Percentiles rank a stretch among this genome's conserved stretches.
phyloP scores from a whole-genome alignment of 169 alveolate species.

The Eimeria praecox region DNA sequence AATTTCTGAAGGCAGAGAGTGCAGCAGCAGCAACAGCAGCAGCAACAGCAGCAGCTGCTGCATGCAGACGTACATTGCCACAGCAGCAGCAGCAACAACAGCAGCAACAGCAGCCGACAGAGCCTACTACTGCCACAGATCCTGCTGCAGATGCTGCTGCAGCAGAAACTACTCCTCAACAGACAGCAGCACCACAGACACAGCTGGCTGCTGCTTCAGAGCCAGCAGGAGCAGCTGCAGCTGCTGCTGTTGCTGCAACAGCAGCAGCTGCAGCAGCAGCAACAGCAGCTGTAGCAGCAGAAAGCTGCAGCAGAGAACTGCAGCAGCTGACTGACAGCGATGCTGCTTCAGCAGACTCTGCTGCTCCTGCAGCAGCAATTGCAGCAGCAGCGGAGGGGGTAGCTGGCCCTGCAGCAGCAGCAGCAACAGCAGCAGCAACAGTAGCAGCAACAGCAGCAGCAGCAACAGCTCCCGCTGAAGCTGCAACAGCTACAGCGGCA shows the following conservation, averaged over 20 bases:
- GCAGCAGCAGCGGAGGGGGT: constrained; percentile 15
- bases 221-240: constrained; percentile 4
- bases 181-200: constrained; percentile 1
- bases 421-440: neutral
- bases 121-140: neutral
- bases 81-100: constrained; percentile 65
- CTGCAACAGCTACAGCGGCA: neutral
- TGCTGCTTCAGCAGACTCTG: constrained; percentile 43
- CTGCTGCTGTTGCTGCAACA: constrained; percentile 14
- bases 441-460: constrained; percentile 30
- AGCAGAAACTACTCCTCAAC: neutral
- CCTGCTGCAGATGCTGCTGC: constrained; percentile 17
- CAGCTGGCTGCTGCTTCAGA: constrained; percentile 4
- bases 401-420: neutral
- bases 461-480: constrained; percentile 15
- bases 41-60: constrained; percentile 48
- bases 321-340: neutral
- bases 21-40: constrained; percentile 69
- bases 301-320: neutral
- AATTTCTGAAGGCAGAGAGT: constrained; percentile 86
- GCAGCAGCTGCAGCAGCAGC: constrained; percentile 50
- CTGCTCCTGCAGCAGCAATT: constrained; percentile 6
- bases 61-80: constrained; percentile 62
- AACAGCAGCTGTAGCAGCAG: constrained; percentile 14
- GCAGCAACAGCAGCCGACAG: constrained; percentile 53